These are phyloP conservation scores for Coffea humblotiana DNA, from an alignment of 305 asterid genomes.

Conservation along the genomic window DNA sequence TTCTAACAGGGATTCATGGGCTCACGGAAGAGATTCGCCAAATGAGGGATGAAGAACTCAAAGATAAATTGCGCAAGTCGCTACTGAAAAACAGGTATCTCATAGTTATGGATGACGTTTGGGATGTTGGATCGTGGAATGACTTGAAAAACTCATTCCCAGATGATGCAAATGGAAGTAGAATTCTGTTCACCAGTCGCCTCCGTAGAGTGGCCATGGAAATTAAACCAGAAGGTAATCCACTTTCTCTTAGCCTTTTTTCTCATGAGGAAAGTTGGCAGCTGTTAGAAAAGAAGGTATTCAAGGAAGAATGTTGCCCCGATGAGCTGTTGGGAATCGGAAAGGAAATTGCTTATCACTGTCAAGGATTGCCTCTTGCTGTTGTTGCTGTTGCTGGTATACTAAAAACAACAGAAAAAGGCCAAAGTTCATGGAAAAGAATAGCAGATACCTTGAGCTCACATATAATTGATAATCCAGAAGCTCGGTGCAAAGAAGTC, in stretches of 20 bases:
- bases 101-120: constrained; percentile 22
- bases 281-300: constrained; percentile 6
- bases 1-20: too few relatives aligned
- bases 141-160: constrained; percentile 10
- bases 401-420: background rate
- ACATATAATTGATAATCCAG: background rate
- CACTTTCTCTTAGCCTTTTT: background rate
- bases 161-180: constrained; percentile 12
- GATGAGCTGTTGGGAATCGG: background rate
- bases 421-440: constrained; percentile 6
- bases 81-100: constrained; percentile 15
- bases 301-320: background rate
- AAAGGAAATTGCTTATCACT: background rate
- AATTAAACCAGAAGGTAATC: background rate
- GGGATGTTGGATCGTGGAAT: constrained; percentile 10
- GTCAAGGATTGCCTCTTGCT: constrained; percentile 23
- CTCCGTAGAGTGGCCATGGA: background rate
- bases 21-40: too few relatives aligned
- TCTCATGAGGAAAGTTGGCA: constrained; percentile 12
- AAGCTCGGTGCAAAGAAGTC: background rate
- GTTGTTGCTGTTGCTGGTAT: constrained; percentile 13
- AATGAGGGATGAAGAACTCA: too few relatives aligned
- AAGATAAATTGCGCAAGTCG: background rate
- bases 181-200: constrained; percentile 22
- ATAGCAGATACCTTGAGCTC: background rate